Percentiles rank a stretch among this genome's conserved stretches.
Evolutionary conservation across 345 rosid genomes (phyloP).

Genomic region (Passiflora organensis): DNA sequence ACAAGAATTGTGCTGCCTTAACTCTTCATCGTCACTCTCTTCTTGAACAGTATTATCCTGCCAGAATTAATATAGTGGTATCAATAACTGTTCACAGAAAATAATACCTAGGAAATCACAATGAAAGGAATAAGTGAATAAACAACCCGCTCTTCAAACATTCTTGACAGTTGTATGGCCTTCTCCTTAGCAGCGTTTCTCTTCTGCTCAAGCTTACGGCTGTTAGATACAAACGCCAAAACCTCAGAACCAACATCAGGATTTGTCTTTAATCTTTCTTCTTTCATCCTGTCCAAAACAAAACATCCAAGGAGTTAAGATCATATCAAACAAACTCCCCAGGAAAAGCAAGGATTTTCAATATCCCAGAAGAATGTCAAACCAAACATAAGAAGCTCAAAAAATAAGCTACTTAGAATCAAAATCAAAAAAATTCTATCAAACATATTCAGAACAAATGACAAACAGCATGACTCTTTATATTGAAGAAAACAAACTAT

Average conservation of each 20-base stretch:
- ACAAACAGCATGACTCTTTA: no score
- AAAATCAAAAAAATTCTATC: not conserved
- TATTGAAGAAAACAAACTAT: no score
- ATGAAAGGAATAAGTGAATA: constrained; percentile 4
- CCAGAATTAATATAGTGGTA: constrained; percentile 11
- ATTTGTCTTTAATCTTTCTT: constrained; percentile 64
- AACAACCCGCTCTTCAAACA: constrained; percentile 87
- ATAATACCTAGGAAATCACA: constrained; percentile 11
- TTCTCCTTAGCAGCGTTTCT: constrained; percentile 69
- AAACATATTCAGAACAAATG: no score
- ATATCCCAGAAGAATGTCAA: no score
- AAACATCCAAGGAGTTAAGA: not conserved
- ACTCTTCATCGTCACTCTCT: constrained; percentile 68
- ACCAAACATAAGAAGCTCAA: not conserved
- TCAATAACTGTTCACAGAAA: constrained; percentile 8
- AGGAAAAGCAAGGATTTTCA: no score
- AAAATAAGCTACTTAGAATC: not conserved
- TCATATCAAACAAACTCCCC: not conserved
- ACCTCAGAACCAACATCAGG: constrained; percentile 58
- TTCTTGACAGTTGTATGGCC: constrained; percentile 65
- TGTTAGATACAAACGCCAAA: constrained; percentile 66
- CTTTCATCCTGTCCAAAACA: constrained; percentile 62
- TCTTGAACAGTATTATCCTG: constrained; percentile 75
- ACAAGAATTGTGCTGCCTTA: constrained; percentile 35
- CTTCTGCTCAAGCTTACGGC: constrained; percentile 73